Evolutionary conservation across 2,329 filamentous ascomycete species (phyloP).

Genomic region (Trichoderma koningii): DNA sequence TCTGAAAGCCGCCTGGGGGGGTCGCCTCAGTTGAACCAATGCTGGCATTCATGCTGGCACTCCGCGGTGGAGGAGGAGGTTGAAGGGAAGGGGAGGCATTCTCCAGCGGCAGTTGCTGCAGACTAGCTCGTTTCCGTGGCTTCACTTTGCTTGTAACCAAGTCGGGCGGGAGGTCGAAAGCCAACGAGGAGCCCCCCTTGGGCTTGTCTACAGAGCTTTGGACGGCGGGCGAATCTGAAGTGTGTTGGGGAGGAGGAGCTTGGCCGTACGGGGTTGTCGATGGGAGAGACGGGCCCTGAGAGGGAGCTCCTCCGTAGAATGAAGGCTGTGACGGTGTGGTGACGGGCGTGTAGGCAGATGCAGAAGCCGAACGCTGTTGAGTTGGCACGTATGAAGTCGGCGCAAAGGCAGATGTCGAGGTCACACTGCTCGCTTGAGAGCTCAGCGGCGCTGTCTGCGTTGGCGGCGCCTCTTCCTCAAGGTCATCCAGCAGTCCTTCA

Average conservation of each 20-base stretch:
- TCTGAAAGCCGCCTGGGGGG: constrained; percentile 38
- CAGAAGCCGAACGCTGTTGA: constrained; percentile 20
- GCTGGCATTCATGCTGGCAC: constrained; percentile 65
- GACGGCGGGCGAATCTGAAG: constrained; percentile 56
- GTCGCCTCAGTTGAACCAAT: constrained; percentile 44
- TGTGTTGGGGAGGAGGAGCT: constrained; percentile 38
- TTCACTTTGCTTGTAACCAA: constrained; percentile 59
- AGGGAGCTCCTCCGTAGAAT: neutral
- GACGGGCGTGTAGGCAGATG: constrained; percentile 26
- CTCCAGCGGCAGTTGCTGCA: constrained; percentile 53
- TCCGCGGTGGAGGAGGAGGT: constrained; percentile 58
- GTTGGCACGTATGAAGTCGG: constrained; percentile 20
- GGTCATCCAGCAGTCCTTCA: constrained; percentile 80
- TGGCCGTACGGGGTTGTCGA: constrained; percentile 43
- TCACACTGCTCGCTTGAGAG: constrained; percentile 5
- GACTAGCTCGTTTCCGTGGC: constrained; percentile 65
- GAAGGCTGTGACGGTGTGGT: constrained; percentile 6
- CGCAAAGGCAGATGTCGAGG: constrained; percentile 5
- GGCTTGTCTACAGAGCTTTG: constrained; percentile 89
- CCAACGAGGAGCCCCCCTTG: constrained; percentile 90
- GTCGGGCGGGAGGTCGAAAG: constrained; percentile 93
- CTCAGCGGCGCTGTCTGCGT: constrained; percentile 27
- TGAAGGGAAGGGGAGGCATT: constrained; percentile 42
- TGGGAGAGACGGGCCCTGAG: constrained; percentile 31
- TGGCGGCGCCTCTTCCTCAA: constrained; percentile 45